Conservation (phyloP, 2,329 filamentous ascomycete genomes). For the Diaporthe citri region DNA sequence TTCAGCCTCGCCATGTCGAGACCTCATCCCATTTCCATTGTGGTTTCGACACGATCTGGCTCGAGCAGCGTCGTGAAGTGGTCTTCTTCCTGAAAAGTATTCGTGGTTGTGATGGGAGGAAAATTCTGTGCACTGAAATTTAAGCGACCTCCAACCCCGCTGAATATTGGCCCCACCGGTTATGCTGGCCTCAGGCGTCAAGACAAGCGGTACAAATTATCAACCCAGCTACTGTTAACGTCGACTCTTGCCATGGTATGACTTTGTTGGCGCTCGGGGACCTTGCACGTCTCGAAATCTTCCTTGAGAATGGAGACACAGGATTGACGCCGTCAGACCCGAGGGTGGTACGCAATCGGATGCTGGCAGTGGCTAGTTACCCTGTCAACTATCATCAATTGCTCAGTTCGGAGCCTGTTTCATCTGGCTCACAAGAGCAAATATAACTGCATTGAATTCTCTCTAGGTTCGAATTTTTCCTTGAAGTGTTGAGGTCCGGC, state of each 20-base stretch:
- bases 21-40: constrained; percentile 13
- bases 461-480: not conserved
- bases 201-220: not conserved
- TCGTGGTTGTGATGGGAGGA: constrained; percentile 26
- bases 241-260: not conserved
- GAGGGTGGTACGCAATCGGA: not conserved
- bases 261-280: not conserved
- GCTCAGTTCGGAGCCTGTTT: not conserved
- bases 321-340: not conserved
- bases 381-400: not conserved
- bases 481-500: not conserved
- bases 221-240: not conserved
- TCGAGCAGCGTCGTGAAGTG: not conserved
- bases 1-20: constrained; percentile 33
- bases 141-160: constrained; percentile 37
- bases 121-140: constrained; percentile 38
- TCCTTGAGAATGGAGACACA: too few relatives aligned
- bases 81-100: not conserved
- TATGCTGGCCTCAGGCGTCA: constrained; percentile 32
- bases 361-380: not conserved
- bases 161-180: constrained; percentile 4
- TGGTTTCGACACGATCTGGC: not conserved
- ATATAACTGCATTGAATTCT: not conserved
- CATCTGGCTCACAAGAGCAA: not conserved
- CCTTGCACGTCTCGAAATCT: too few relatives aligned